These are phyloP conservation scores for Suillus paluster DNA, from an alignment of 768 basidiomycete species.

Conservation along the genomic window DNA sequence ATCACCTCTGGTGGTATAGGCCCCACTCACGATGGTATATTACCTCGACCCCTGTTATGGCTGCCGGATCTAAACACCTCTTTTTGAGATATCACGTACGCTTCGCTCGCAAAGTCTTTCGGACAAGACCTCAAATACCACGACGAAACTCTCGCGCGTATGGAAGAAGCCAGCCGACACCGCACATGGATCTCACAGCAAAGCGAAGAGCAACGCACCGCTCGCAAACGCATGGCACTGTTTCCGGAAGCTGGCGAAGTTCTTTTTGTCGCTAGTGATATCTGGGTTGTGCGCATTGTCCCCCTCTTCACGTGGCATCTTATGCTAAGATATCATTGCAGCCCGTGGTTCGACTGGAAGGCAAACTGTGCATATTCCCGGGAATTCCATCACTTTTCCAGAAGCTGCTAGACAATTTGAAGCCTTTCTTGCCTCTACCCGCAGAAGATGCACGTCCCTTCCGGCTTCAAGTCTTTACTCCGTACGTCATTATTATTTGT, in stretches of 20 bases:
- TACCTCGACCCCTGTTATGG: background rate
- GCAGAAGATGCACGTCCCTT: constrained; percentile 72
- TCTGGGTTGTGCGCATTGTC: constrained; percentile 76
- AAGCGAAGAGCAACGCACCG: constrained; percentile 74
- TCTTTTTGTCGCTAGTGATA: constrained; percentile 75
- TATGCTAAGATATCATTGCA: constrained; percentile 27
- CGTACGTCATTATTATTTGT: constrained; percentile 44
- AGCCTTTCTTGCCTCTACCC: constrained; percentile 79
- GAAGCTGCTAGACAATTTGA: constrained; percentile 76
- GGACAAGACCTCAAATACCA: constrained; percentile 69
- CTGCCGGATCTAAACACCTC: constrained; percentile 1
- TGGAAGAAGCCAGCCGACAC: constrained; percentile 63
- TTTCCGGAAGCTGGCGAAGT: constrained; percentile 83
- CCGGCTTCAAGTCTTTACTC: constrained; percentile 84
- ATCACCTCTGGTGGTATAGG: constrained; percentile 92
- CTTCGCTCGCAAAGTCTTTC: constrained; percentile 87
- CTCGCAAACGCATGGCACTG: constrained; percentile 87
- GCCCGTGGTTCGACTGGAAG: constrained; percentile 88
- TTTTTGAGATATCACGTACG: constrained; percentile 84
- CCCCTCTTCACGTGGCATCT: background rate
- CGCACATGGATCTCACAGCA: constrained; percentile 63
- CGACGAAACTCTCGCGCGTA: constrained; percentile 74
- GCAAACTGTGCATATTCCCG: constrained; percentile 90
- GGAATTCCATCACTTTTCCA: constrained; percentile 89
- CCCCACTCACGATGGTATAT: constrained; percentile 84